Evolutionary conservation across 108 stramenopile species (phyloP).

Genomic region (Chaetoceros tenuissimus): DNA sequence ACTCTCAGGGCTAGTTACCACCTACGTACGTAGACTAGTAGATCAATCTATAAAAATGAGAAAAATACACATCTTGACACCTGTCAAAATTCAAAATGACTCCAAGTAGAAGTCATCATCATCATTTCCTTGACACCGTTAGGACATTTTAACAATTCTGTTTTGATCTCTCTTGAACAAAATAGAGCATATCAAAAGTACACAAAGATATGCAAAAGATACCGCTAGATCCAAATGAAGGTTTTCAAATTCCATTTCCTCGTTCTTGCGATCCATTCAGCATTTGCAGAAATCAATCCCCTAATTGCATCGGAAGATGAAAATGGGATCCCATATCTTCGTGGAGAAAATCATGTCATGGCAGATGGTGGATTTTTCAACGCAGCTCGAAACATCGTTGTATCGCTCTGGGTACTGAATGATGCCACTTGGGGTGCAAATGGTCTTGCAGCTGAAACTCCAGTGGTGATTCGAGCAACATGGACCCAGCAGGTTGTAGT

Average conservation of each 20-base stretch:
- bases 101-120: no score
- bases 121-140: no score
- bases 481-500: background rate
- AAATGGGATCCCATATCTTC: background rate
- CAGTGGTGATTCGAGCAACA: background rate
- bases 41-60: no score
- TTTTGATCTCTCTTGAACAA: no score
- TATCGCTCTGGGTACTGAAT: background rate
- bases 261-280: background rate
- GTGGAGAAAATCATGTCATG: background rate
- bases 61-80: no score
- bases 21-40: no score
- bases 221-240: no score
- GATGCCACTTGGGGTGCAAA: background rate
- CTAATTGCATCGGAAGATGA: background rate
- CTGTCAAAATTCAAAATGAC: no score
- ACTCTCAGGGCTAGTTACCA: no score
- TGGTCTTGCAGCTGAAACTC: background rate
- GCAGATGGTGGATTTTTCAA: conserved; percentile 1
- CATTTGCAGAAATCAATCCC: background rate
- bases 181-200: no score
- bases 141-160: no score
- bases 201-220: no score
- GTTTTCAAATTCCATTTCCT: background rate
- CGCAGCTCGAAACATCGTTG: background rate